Evolutionary conservation across 2,329 filamentous ascomycete genomes (phyloP).

Genomic region (Zymoseptoria crescenta): DNA sequence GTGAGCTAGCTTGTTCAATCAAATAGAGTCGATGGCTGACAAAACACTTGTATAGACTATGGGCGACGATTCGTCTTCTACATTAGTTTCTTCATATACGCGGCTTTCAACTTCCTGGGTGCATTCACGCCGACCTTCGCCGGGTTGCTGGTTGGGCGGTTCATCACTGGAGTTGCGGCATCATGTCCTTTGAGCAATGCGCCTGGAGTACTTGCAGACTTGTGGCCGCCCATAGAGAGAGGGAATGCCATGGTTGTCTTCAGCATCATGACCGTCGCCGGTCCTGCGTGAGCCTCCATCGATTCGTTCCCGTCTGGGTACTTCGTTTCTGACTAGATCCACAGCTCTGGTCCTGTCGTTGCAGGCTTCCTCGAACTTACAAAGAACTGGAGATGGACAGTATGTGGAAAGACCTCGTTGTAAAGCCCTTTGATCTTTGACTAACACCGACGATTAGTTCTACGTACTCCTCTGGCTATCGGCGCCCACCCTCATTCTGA

Average conservation of each 20-base stretch:
- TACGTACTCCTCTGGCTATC: conserved; percentile 37
- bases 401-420: conserved; percentile 20
- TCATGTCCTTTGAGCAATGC: conserved; percentile 36
- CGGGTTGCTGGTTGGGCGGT: conserved; percentile 46
- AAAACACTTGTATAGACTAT: conserved; percentile 26
- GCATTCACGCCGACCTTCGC: conserved; percentile 50
- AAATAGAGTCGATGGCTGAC: background rate
- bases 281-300: conserved; percentile 27
- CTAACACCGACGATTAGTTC: conserved; percentile 11
- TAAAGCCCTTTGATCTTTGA: too few relatives aligned
- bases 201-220: conserved; percentile 45
- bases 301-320: background rate
- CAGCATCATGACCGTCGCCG: conserved; percentile 42
- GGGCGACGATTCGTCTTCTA: conserved; percentile 50
- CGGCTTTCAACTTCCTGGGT: conserved; percentile 46
- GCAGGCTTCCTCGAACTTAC: conserved; percentile 50
- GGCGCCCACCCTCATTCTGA: conserved; percentile 12
- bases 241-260: conserved; percentile 49
- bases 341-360: conserved; percentile 46
- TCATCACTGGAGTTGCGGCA: conserved; percentile 48
- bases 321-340: conserved; percentile 20
- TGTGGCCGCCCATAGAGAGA: conserved; percentile 32
- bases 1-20: background rate
- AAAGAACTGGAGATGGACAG: conserved; percentile 38
- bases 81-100: conserved; percentile 31